Base-by-base conservation (phyloP, 2,329 filamentous ascomycete species). In the Fusarium denticulatum region DNA sequence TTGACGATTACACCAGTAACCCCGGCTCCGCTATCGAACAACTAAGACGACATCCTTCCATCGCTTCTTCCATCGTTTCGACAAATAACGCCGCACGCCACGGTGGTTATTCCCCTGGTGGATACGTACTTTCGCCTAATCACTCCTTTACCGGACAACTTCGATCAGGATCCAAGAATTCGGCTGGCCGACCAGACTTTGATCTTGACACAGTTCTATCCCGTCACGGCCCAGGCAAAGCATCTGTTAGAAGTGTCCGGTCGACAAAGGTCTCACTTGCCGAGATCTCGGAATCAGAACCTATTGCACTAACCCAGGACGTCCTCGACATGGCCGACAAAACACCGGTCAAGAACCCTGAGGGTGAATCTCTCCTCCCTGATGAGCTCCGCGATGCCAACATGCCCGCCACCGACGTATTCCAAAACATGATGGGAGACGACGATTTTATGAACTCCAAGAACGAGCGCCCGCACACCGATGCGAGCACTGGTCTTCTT, bases 71-170 rank as follows among this genome's bases (percentile, higher is more conserved):
- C n/a, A 93, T 94, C 68, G 86, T 93, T 58, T 91, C 92, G 61
- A 88, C 91, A 40, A 94, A 93, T 79, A 89, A 82, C 71, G 86
- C 88, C 37, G 92, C 92, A 18, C 87, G 92, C 55, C 88, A 89
- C 79, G 91, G 92, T 34, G 92, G 91, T 36, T 94, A 93, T 81
- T 93, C 91, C 30, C 91, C 92, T 4, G 89, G 85, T 42, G 91
- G 86, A 26, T 93, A 89, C 81, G 83, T 94, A 71, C 90, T 92
- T 82, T 93, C 91, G 46, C 91, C 92, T 1, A 88, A 85, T 47
- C 86, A 89, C 40, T 93, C 92, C 7, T 80, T 92, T 37, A 90
- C 88, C 8, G 86, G 85, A 72, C 85, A 86, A 32, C 82, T 88
- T 45, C 85, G 88, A 60, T 89, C 88, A n/a, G 85, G 83, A 34